Percentiles rank a stretch among this genome's conserved stretches.
These are phyloP conservation scores for Serendipita sp. DNA, from an alignment of 768 basidiomycete species.

Conservation along the genomic window DNA sequence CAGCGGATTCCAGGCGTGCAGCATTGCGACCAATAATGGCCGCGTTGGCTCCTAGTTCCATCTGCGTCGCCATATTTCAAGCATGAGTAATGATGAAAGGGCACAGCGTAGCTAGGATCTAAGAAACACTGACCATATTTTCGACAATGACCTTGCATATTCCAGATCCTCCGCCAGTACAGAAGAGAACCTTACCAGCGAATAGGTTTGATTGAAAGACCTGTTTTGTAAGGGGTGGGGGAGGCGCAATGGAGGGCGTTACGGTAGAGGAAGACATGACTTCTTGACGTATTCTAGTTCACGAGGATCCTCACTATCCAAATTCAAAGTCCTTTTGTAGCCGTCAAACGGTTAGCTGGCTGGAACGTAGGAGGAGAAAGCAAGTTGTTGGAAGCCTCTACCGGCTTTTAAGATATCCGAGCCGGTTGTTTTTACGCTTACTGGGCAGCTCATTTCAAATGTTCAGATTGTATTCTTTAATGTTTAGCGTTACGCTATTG, in stretches of 20 bases:
- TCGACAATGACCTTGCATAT: slow-evolving; percentile 28
- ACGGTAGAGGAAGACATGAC: not conserved
- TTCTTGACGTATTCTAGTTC: no score
- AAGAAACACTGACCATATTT: not conserved
- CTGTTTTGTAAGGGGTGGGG: slow-evolving; percentile 25
- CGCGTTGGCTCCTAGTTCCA: not conserved
- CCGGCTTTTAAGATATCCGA: no score
- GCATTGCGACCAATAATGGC: slow-evolving; percentile 27
- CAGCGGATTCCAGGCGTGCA: slow-evolving; percentile 51
- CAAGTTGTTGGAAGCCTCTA: no score
- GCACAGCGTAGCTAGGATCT: not conserved
- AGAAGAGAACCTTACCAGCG: slow-evolving; percentile 79
- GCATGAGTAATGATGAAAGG: not conserved
- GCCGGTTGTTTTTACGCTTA: no score
- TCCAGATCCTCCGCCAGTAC: slow-evolving; percentile 83
- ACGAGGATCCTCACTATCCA: no score
- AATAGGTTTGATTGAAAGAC: slow-evolving; percentile 71
- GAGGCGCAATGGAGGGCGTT: not conserved
- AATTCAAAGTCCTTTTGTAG: no score
- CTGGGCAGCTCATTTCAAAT: no score
- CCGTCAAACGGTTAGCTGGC: no score
- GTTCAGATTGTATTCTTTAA: no score
- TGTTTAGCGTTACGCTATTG: no score
- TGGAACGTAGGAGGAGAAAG: no score
- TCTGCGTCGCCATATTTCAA: not conserved